phyloP scores from a whole-genome alignment of 306 rosid species.

The Abrus precatorius region DNA sequence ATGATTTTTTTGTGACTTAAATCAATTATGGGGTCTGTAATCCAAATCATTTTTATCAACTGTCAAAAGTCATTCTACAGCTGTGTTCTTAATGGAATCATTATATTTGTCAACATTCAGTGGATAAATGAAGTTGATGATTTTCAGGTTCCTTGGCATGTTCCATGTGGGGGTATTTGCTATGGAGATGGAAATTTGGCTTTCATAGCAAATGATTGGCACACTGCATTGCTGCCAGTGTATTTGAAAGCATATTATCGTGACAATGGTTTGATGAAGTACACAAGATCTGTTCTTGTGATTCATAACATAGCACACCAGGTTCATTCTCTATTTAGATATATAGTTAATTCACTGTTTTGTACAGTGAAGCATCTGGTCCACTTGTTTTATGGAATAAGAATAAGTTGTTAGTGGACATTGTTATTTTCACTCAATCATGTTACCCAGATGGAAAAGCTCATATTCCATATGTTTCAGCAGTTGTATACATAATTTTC shows the following conservation, averaged over 20 bases:
- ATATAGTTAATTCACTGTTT: background rate
- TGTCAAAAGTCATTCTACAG: slow-evolving; percentile 13
- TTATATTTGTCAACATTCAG: slow-evolving; percentile 14
- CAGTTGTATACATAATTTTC: background rate
- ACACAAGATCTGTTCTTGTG: slow-evolving; percentile 85
- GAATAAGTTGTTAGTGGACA: background rate
- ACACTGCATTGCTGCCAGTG: slow-evolving; percentile 92
- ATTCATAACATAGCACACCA: slow-evolving; percentile 99
- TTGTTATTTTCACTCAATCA: background rate
- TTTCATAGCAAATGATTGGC: slow-evolving; percentile 98
- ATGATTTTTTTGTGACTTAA: slow-evolving; percentile 34
- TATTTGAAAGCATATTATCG: slow-evolving; percentile 91
- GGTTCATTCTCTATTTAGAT: slow-evolving; percentile 60
- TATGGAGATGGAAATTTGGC: slow-evolving; percentile 99
- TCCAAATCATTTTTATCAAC: slow-evolving; percentile 8
- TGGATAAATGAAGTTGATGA: slow-evolving; percentile 37
- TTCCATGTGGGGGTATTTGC: slow-evolving; percentile 94
- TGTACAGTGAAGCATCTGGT: slow-evolving; percentile 9
- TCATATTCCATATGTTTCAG: background rate
- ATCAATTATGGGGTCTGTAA: slow-evolving; percentile 1
- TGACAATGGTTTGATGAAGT: slow-evolving; percentile 83
- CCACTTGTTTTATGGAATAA: background rate
- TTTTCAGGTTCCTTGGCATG: slow-evolving; percentile 94
- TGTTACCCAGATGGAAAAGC: background rate
- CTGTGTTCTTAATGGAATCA: slow-evolving; percentile 6